A percentile compares a stretch with the other conserved stretches of the same genome.
These are phyloP conservation scores for Sporisorium exsertum DNA, from an alignment of 1,284 basidiomycete genomes.

Conservation along the genomic window DNA sequence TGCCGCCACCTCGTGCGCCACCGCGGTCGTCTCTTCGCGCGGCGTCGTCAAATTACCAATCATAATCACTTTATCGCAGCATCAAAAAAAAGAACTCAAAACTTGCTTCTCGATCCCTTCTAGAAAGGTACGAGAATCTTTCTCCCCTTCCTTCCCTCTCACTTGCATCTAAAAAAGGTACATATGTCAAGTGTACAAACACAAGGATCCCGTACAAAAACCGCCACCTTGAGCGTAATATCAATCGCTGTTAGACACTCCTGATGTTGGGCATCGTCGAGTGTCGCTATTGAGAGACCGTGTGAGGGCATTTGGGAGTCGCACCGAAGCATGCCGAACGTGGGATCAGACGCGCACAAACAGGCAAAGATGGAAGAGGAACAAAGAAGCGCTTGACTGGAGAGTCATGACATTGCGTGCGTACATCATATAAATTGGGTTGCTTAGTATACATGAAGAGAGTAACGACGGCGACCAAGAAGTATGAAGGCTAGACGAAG, in stretches of 20 bases:
- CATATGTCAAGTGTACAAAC: constrained; percentile 4
- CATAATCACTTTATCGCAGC: constrained; percentile 5
- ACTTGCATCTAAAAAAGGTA: not conserved
- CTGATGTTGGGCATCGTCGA: not conserved
- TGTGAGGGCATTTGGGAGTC: not conserved
- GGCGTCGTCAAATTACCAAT: constrained; percentile 11
- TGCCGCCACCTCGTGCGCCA: not conserved
- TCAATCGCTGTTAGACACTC: constrained; percentile 1
- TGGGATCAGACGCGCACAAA: not conserved
- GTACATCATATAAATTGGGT: no score
- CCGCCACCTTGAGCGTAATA: not conserved
- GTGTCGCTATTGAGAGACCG: not conserved
- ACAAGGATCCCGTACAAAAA: constrained; percentile 11
- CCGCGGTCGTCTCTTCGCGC: not conserved
- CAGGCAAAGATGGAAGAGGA: not conserved
- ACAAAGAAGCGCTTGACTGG: not conserved
- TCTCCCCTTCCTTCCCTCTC: not conserved
- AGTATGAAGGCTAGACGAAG: constrained; percentile 21
- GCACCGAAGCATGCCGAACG: not conserved
- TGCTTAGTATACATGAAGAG: no score
- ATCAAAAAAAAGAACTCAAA: constrained; percentile 10
- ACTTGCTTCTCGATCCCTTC: not conserved
- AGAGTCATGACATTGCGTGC: not conserved
- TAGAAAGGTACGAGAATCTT: not conserved
- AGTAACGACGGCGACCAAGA: no score